These are phyloP conservation scores for Diaporthe humulicola DNA, from an alignment of 2,329 filamentous ascomycete species.

Conservation along the genomic window DNA sequence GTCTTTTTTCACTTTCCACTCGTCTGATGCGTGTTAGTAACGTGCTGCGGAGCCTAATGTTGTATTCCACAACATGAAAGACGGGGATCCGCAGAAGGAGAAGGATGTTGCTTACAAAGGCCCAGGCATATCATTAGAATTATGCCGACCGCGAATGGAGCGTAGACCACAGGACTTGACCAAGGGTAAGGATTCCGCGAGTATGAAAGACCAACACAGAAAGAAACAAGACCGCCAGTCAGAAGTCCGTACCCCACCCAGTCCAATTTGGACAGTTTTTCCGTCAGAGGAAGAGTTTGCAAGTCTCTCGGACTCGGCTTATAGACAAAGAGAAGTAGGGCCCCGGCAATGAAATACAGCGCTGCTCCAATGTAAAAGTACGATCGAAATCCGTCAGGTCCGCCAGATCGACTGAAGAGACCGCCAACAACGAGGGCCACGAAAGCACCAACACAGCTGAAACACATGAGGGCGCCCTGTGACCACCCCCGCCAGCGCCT, in stretches of 20 bases:
- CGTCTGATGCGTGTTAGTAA: too few species aligned
- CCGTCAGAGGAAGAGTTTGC: neutral
- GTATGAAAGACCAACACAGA: conserved; percentile 5
- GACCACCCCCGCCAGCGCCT: conserved; percentile 21
- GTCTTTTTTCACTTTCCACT: conserved; percentile 4
- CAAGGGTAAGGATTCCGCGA: conserved; percentile 7
- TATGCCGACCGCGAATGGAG: neutral
- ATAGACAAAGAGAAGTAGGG: neutral
- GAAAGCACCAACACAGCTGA: conserved; percentile 20
- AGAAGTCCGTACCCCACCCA: conserved; percentile 6
- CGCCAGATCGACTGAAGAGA: conserved; percentile 2
- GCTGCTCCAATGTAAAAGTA: conserved; percentile 19
- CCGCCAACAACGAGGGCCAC: conserved; percentile 17
- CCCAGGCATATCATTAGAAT: neutral
- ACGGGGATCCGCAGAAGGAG: too few species aligned
- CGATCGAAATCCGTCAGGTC: conserved; percentile 1
- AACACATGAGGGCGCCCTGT: conserved; percentile 3
- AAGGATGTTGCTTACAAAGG: neutral
- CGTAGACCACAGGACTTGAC: conserved; percentile 14
- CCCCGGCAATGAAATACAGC: neutral
- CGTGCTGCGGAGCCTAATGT: too few species aligned
- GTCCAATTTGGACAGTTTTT: neutral
- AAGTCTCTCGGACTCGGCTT: conserved; percentile 3
- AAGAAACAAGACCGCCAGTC: neutral
- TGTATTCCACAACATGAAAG: too few species aligned